Evolutionary conservation across 208 protist species (phyloP).

Genomic region (Plasmodiophora brassicae): DNA sequence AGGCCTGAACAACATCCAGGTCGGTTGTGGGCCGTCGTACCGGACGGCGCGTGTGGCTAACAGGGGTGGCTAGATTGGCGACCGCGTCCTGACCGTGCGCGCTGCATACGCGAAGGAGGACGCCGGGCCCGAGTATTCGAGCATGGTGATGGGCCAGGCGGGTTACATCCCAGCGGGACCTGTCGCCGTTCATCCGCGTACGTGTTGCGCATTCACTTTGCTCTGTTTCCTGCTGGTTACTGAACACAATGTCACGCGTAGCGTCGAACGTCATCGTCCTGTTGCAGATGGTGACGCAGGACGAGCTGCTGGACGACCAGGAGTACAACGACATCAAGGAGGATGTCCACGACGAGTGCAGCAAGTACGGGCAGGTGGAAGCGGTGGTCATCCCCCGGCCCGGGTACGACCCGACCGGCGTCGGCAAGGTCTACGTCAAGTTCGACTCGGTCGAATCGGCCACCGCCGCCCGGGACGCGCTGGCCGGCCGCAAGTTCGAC

Average conservation of each 20-base stretch:
- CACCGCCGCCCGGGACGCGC: neutral
- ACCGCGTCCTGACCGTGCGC: neutral
- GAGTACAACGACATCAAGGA: constrained; percentile 49
- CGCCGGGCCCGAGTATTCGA: neutral
- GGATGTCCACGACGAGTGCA: constrained; percentile 47
- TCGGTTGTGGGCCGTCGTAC: neutral
- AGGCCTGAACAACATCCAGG: constrained; percentile 37
- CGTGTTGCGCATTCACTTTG: no score
- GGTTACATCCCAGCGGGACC: no score
- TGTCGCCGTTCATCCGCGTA: no score
- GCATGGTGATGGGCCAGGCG: no score
- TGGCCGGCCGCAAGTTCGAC: constrained; percentile 35
- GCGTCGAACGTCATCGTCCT: constrained; percentile 38
- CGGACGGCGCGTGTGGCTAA: neutral
- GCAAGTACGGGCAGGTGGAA: constrained; percentile 32
- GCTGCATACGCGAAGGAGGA: neutral
- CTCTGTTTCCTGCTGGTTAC: no score
- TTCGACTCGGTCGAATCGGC: constrained; percentile 31
- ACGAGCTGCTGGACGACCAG: constrained; percentile 43
- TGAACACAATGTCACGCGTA: no score
- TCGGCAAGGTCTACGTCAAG: constrained; percentile 47
- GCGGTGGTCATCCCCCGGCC: constrained; percentile 37
- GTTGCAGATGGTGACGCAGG: constrained; percentile 46
- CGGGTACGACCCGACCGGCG: neutral
- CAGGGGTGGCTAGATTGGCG: neutral